These are phyloP conservation scores for Dissophora globulifera DNA, from an alignment of 192 early-diverging fungal genomes.

Conservation along the genomic window DNA sequence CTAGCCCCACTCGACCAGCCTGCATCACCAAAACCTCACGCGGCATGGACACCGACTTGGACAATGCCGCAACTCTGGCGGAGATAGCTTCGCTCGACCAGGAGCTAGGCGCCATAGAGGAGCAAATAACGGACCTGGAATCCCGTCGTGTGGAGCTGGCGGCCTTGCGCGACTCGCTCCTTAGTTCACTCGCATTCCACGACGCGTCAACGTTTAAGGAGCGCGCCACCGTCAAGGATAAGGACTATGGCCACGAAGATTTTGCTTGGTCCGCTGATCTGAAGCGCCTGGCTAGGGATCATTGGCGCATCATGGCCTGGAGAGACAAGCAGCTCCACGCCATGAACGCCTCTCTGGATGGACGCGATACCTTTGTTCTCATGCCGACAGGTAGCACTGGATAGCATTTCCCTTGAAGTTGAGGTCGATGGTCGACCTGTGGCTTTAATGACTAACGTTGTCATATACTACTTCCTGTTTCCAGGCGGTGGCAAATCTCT, in stretches of 20 bases:
- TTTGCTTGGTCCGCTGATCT: slow-evolving; percentile 67
- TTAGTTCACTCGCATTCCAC: too few species aligned
- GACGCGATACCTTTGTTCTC: slow-evolving; percentile 89
- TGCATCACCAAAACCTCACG: background rate
- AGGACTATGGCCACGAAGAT: slow-evolving; percentile 51
- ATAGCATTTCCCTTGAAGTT: too few species aligned
- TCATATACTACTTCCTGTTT: background rate
- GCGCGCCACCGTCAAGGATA: background rate
- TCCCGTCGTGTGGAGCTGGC: slow-evolving; percentile 23
- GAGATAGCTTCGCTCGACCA: slow-evolving; percentile 33
- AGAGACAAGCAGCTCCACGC: slow-evolving; percentile 87
- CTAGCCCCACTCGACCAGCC: too few species aligned
- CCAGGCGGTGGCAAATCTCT: slow-evolving; percentile 87
- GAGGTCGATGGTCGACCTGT: too few species aligned
- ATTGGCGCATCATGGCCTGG: slow-evolving; percentile 58
- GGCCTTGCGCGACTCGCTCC: slow-evolving; percentile 28
- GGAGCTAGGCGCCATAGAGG: slow-evolving; percentile 27
- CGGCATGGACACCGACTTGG: background rate
- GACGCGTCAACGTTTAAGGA: too few species aligned
- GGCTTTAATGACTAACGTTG: too few species aligned
- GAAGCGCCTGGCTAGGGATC: slow-evolving; percentile 39
- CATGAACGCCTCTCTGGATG: slow-evolving; percentile 84
- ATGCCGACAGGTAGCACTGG: slow-evolving; percentile 93
- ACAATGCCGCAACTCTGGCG: slow-evolving; percentile 1
- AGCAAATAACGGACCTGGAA: slow-evolving; percentile 31